Evolutionary conservation across 352 stramenopile genomes (phyloP).

Genomic region (Globisporangium iwayamae): DNA sequence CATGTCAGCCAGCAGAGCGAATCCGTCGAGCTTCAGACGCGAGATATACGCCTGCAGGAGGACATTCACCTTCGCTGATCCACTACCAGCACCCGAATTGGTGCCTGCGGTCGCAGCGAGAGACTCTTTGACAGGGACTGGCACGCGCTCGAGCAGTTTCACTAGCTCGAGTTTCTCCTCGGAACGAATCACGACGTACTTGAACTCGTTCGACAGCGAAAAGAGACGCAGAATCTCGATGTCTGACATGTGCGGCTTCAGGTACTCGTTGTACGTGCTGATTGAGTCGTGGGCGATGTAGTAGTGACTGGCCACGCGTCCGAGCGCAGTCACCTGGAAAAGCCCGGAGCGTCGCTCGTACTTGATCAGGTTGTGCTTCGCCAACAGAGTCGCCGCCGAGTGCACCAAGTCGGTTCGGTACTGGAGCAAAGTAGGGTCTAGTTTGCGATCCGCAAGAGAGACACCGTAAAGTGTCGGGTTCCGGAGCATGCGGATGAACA

Average conservation of each 20-base stretch:
- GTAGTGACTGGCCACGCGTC: slow-evolving; percentile 98
- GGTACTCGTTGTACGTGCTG: slow-evolving; percentile 97
- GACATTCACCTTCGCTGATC: slow-evolving; percentile 98
- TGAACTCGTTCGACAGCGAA: slow-evolving; percentile 98
- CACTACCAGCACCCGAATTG: slow-evolving; percentile 40
- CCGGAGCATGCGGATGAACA: slow-evolving; percentile 99
- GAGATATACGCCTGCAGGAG: slow-evolving; percentile 99
- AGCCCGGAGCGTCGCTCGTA: slow-evolving; percentile 96
- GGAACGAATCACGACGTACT: slow-evolving; percentile 96
- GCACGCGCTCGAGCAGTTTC: slow-evolving; percentile 97
- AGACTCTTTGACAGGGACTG: slow-evolving; percentile 98
- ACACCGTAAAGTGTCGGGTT: slow-evolving; percentile 97
- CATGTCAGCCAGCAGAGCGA: slow-evolving; percentile 99
- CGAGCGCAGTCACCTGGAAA: slow-evolving; percentile 96
- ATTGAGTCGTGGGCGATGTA: slow-evolving; percentile 99
- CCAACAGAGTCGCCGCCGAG: slow-evolving; percentile 94
- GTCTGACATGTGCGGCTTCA: slow-evolving; percentile 99
- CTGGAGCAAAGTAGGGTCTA: slow-evolving; percentile 94
- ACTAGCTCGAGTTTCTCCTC: slow-evolving; percentile 99
- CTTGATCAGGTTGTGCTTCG: slow-evolving; percentile 97
- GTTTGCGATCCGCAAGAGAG: slow-evolving; percentile 77
- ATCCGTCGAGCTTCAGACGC: slow-evolving; percentile 96
- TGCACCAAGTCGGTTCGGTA: slow-evolving; percentile 96
- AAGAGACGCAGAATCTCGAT: slow-evolving; percentile 99
- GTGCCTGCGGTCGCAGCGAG: slow-evolving; percentile 46